Percentiles rank a stretch among this genome's conserved stretches.
Conservation (phyloP, 169 alveolate species). For the Babesia divergens region DNA sequence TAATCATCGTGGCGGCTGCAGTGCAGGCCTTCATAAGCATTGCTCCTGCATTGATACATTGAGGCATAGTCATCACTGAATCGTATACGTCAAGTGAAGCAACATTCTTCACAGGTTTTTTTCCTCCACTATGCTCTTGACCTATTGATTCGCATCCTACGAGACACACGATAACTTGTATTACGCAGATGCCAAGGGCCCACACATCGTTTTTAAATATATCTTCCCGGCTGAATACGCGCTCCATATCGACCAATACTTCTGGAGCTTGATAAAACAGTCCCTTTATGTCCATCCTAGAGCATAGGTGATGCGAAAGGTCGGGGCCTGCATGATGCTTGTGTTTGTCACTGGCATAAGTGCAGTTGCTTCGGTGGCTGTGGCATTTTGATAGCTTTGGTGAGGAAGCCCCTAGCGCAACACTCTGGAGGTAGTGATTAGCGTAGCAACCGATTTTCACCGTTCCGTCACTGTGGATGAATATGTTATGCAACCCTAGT, state of each 20-base stretch:
- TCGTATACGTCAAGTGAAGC: background rate
- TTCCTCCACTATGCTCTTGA: background rate
- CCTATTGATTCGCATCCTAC: background rate
- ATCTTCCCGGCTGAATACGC: background rate
- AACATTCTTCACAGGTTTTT: no score
- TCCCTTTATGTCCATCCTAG: background rate
- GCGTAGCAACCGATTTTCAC: slow-evolving; percentile 62
- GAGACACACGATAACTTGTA: background rate
- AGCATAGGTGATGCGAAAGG: background rate
- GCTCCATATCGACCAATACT: background rate
- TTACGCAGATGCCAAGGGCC: slow-evolving; percentile 44
- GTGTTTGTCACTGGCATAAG: background rate
- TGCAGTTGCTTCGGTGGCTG: no score
- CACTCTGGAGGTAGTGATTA: background rate
- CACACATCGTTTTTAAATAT: slow-evolving; percentile 41
- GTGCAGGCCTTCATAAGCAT: background rate
- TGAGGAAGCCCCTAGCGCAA: background rate
- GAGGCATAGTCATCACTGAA: background rate
- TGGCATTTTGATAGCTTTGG: no score
- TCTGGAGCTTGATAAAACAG: slow-evolving; percentile 33
- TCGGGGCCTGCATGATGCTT: background rate
- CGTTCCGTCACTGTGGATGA: slow-evolving; percentile 23
- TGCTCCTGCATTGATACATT: background rate
- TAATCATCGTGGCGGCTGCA: background rate
- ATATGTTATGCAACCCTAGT: slow-evolving; percentile 22